Base-by-base conservation (phyloP, 2,329 filamentous ascomycete genomes). In the Fusarium neocosmosporiellum region DNA sequence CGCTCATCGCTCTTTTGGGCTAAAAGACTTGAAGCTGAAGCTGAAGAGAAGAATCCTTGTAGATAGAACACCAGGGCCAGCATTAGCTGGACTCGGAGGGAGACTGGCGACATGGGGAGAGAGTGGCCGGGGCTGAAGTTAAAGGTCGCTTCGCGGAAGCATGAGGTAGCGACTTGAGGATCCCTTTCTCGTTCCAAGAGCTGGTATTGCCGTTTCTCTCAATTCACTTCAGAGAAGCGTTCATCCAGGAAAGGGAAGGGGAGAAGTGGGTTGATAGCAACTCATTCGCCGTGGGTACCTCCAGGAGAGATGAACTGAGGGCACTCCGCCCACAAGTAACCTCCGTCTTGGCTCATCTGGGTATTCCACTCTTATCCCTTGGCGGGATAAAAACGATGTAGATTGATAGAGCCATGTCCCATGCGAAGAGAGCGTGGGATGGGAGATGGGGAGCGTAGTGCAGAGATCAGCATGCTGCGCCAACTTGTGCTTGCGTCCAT, bases 21-120 rank as follows among this genome's bases (percentile, higher is more conserved):
- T 43, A 20, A 24, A 5, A 57, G n/a, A 18, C 36, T 36, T 1
- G 66, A 57, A 16, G 63, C 66, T 53, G 63, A 63, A 10, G 39
- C 61, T 33, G 53, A 18, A 29, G 48, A 20, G 39, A 59, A 31
- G 27, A 59, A 3, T 6, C 29, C 14, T 34, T 60, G 54, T 27
- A 66, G 48, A 11, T 37, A 27, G 13, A 70, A 50, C 29, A 46
- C 31, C 60, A 69, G 43, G 53, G 54, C 36, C 57, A 67, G 50
- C 57, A 27, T 53, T 31, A 57, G 55, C 63, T 14, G 59, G 39
- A 20, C 7, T 50, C n/a, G 62, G n/a, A 27, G 7, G 16, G 16
- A 57, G 6, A 33, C n/a, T 60, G 66, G 33, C 13, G n/a, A 31
- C 66, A 71, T 71, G 24, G 4, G 36, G 46, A 10, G 18, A 43